Base-by-base conservation (phyloP, 768 basidiomycete species). In the Tricholoma saponaceum region DNA sequence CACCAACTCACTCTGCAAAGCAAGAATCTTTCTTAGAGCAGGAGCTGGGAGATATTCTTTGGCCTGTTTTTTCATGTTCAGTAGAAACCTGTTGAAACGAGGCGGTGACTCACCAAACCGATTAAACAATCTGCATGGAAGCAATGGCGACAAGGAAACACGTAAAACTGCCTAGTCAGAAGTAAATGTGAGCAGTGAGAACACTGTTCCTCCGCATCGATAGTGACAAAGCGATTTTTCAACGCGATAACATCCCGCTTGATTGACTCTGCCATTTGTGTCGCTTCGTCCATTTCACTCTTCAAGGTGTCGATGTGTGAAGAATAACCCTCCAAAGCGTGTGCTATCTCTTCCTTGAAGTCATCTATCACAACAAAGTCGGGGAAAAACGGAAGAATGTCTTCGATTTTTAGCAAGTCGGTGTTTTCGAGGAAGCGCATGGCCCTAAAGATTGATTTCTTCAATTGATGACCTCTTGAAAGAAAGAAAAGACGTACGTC, bases 301-400 rank as follows among this genome's bases (percentile, higher is more conserved):
- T 95, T 95, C 58, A 99, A 80, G 30, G 77, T 76, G 54, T 95
- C 94, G 47, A 98, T 98, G 64, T 94, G 91, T 16, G 87, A 82
- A 41, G 92, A 92, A 69, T 98, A 98, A 1, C 90, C 90, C 69
- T 99, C 96, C 62, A 99, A 75, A 0, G 97, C 97, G 59, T 88
- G 87, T 51, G 95, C 96, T 62, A 98, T 98, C 73, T 98, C 96
- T 64, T 96, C 92, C 71, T 99, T 99, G 82, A 99, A 98, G 69
- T 98, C 97, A 69, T 98, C 97, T 62, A 99, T 98, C 58, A 98
- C 92, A 12, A 96, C 94, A 68, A 99, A 99, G 74, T 98, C 96
- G 2, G 97, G 96, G 85, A 99, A 98, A 86, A 98, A 99, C 5
- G 97, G 97, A 16, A 99, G 76, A 60, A 99, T 97, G 67, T 99